phyloP scores from a whole-genome alignment of 73 alveolate genomes.

The Symbiodinium pilosum region DNA sequence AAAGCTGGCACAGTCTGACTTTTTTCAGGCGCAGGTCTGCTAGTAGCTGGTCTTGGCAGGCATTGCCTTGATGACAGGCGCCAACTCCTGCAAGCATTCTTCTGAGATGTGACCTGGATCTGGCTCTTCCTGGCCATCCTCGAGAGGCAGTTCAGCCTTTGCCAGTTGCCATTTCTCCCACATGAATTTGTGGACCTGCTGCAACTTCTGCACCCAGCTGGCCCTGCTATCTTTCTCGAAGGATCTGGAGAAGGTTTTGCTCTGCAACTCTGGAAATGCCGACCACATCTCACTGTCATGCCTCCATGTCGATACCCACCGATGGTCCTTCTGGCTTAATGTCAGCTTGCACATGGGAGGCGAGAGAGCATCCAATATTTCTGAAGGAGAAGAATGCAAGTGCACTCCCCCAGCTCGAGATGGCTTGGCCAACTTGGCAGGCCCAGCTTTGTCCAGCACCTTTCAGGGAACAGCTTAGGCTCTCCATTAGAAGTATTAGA shows the following conservation, averaged over 20 bases:
- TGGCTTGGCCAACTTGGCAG: neutral
- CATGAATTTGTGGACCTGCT: neutral
- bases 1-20: too few relatives aligned
- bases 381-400: neutral
- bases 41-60: neutral
- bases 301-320: neutral
- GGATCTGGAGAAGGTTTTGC: neutral
- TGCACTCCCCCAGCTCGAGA: neutral
- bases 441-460: neutral
- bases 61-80: neutral
- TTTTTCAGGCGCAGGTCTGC: too few relatives aligned
- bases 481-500: neutral
- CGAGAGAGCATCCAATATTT: neutral
- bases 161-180: neutral
- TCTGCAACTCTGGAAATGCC: neutral
- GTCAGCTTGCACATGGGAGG: neutral
- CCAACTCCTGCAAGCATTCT: neutral
- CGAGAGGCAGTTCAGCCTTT: neutral
- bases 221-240: neutral
- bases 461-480: neutral
- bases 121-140: neutral
- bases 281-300: neutral
- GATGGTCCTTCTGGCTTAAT: neutral
- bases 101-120: neutral
- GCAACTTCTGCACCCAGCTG: neutral